Base-by-base conservation (phyloP, 148 eudicot species). In the Rhododendron williamsianum region DNA sequence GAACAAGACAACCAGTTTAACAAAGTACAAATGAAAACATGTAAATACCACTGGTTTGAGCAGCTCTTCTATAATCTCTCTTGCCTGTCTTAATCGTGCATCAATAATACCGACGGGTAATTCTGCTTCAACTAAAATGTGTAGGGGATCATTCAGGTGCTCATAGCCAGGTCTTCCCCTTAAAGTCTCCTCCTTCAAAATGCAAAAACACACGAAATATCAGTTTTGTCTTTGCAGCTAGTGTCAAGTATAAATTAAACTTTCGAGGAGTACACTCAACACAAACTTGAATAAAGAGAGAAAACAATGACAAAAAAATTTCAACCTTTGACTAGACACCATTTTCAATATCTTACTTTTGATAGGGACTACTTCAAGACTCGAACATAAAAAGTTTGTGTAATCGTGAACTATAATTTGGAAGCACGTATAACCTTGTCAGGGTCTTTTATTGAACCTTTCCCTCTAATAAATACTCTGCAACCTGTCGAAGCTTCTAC, bases 401-500 rank as follows among this genome's bases (percentile, higher is more conserved):
- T 54, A 81, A 58, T 46, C 69, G 54, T 52, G 46, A 82, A 23
- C 41, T 21, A 82, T 18, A 21, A 49, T 74, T 19, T 35, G 78
- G 38, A 10, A 76, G 72, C 11, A 43, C 4, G 81, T 13, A 52
- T 84, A 83, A 90, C 93, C 91, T 89, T 91, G 33, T 88, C 90
- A 15, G 90, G 81, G 81, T 91, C 93, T 86, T 91, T 91, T 48
- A 91, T 89, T 43, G 93, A 91, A 84, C 93, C 93, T 79, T 85
- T 87, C 46, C 93, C 93, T 84, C 93, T 89, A 30, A 91, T 91
- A 69, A 88, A 91, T 30, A 91, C 91, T 60, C 93, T 89, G 82
- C 93, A 91, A 41, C 91, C 93, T 56, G 93, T 91, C 9, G 91
- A 87, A 73, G 91, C 90, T 89, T 91, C 93, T 83, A 91, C 91